Conservation (phyloP, 495 filamentous ascomycete species). For the Hypoxylon lenormandii region DNA sequence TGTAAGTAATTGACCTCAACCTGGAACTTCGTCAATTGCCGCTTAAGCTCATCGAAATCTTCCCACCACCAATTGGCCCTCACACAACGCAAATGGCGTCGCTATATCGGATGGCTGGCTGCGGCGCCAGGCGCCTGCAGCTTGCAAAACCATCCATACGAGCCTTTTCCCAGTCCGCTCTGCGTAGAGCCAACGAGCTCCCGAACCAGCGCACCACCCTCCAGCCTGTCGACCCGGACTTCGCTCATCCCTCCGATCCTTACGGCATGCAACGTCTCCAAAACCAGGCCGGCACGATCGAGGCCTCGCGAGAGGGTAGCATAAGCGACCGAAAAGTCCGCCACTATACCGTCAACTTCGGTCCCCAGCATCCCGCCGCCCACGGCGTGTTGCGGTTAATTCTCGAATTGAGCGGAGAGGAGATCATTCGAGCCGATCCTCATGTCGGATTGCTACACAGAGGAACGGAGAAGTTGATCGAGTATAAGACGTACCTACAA, state of each 20-base stretch:
- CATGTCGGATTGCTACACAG: conserved; percentile 97
- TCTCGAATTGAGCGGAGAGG: conserved; percentile 96
- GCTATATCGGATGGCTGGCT: conserved; percentile 66
- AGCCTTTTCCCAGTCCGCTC: conserved; percentile 74
- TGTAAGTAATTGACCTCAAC: conserved; percentile 40
- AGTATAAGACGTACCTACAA: conserved; percentile 99
- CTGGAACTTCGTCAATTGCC: conserved; percentile 19
- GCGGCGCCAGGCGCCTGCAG: conserved; percentile 67
- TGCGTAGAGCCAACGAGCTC: conserved; percentile 71
- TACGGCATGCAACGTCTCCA: conserved; percentile 63
- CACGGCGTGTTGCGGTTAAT: conserved; percentile 98
- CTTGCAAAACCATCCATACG: conserved; percentile 58
- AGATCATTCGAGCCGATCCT: conserved; percentile 95
- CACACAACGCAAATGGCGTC: conserved; percentile 59
- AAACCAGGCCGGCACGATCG: conserved; percentile 55
- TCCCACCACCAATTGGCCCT: conserved; percentile 45
- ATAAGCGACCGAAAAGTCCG: conserved; percentile 85
- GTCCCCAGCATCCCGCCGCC: conserved; percentile 97
- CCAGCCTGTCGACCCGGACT: conserved; percentile 74
- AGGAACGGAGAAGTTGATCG: conserved; percentile 99
- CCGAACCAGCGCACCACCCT: conserved; percentile 70
- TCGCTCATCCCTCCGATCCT: conserved; percentile 61
- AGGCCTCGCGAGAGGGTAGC: conserved; percentile 62
- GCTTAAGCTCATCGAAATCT: conserved; percentile 27
- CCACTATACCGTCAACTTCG: conserved; percentile 99